Evolutionary conservation across 2,329 filamentous ascomycete genomes (phyloP).

Genomic region (Fusarium burgessii): DNA sequence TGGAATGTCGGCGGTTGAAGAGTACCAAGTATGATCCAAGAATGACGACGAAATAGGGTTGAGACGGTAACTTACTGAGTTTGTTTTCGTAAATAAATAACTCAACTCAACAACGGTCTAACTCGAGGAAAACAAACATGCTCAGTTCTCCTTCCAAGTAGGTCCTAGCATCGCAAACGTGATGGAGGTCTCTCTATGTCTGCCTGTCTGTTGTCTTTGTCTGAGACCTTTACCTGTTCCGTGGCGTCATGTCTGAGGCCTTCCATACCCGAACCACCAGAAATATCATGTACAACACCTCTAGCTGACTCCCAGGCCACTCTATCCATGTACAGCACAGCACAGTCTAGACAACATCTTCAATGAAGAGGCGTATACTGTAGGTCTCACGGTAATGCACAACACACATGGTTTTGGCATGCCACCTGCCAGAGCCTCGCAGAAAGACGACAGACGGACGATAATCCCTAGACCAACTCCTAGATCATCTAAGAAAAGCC

Average conservation of each 20-base stretch:
- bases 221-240: background rate
- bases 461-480: background rate
- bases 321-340: background rate
- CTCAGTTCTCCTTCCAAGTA: background rate
- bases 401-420: slow-evolving; percentile 31
- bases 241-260: slow-evolving; percentile 17
- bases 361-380: background rate
- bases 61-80: background rate
- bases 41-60: background rate
- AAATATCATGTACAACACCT: background rate
- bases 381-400: slow-evolving; percentile 20
- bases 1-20: slow-evolving; percentile 23
- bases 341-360: background rate
- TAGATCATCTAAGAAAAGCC: slow-evolving; percentile 7
- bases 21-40: slow-evolving; percentile 8
- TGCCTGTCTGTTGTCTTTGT: background rate
- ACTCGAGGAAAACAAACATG: background rate
- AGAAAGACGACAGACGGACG: background rate
- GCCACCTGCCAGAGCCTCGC: slow-evolving; percentile 21
- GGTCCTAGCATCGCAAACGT: background rate
- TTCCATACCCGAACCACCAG: slow-evolving; percentile 4
- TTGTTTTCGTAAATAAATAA: background rate
- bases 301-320: background rate
- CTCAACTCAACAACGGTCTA: background rate
- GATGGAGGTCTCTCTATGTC: background rate